Percentiles rank a stretch among this genome's conserved stretches.
Conservation (phyloP, 495 filamentous ascomycete genomes). For the Oidiodendron maius region DNA sequence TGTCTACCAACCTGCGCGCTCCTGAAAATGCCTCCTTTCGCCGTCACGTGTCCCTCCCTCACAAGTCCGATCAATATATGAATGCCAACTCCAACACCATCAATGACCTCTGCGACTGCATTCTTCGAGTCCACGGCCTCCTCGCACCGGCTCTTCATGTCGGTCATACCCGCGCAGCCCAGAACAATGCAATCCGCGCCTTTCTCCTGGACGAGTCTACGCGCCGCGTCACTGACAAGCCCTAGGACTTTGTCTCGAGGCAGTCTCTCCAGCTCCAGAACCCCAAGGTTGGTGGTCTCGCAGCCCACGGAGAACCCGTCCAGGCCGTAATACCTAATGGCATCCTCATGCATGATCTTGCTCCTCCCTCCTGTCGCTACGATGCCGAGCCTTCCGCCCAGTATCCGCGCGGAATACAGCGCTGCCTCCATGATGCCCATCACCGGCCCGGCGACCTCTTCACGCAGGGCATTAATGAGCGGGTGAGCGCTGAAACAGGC, state of each 20-base stretch:
- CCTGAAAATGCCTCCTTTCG: conserved; percentile 30
- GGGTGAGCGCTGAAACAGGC: conserved; percentile 45
- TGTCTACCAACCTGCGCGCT: conserved; percentile 24
- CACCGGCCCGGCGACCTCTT: conserved; percentile 36
- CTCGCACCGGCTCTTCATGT: conserved; percentile 36
- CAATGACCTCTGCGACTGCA: conserved; percentile 26
- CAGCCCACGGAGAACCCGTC: conserved; percentile 34
- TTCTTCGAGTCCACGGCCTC: conserved; percentile 30
- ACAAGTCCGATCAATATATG: conserved; percentile 26
- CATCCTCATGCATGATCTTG: conserved; percentile 32
- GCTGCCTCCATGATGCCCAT: conserved; percentile 46
- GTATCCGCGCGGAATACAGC: conserved; percentile 31
- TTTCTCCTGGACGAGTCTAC: conserved; percentile 28
- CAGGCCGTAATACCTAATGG: conserved; percentile 34
- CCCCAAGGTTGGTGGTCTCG: conserved; percentile 31
- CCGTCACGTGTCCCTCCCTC: conserved; percentile 27
- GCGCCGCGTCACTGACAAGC: conserved; percentile 31
- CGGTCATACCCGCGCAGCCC: conserved; percentile 45
- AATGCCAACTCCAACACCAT: conserved; percentile 28
- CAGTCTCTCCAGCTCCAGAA: conserved; percentile 35
- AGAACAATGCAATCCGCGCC: conserved; percentile 40
- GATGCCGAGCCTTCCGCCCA: conserved; percentile 35
- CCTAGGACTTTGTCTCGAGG: conserved; percentile 31
- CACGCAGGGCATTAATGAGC: conserved; percentile 40
- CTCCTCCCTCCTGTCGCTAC: conserved; percentile 33